Conservation (phyloP, 805 yeast genomes). For the Blastobotrys muscicola region DNA sequence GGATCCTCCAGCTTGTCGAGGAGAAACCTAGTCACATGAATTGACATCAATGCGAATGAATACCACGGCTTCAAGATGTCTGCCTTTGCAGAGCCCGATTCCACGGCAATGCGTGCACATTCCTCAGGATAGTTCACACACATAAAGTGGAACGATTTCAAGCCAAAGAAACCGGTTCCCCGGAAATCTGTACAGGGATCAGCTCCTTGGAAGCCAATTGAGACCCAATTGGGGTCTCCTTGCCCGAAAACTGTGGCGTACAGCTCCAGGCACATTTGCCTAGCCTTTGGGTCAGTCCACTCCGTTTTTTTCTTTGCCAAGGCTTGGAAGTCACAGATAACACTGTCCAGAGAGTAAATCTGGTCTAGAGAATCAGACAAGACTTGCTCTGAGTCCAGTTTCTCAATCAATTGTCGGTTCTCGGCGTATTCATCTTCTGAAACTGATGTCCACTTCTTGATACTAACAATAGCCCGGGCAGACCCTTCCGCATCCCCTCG, state of each 20-base stretch:
- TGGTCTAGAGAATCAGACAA: too few relatives aligned
- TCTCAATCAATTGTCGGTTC: too few relatives aligned
- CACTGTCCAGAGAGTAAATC: too few relatives aligned
- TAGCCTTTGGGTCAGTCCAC: too few relatives aligned
- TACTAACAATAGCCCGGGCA: too few relatives aligned
- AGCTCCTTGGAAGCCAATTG: constrained; percentile 31
- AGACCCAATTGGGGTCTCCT: constrained; percentile 24
- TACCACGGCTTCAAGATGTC: constrained; percentile 22
- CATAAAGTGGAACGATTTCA: constrained; percentile 16
- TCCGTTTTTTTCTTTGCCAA: too few relatives aligned
- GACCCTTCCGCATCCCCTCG: too few relatives aligned
- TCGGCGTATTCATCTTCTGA: too few relatives aligned
- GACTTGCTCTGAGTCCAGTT: too few relatives aligned
- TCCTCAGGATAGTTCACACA: constrained; percentile 13
- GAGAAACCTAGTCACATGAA: constrained; percentile 19
- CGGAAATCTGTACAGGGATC: constrained; percentile 32
- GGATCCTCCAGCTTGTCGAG: constrained; percentile 7
- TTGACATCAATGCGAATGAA: constrained; percentile 27
- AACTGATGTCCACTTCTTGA: too few relatives aligned
- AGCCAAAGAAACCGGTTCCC: constrained; percentile 26
- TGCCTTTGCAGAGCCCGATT: constrained; percentile 19
- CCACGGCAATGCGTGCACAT: constrained; percentile 12
- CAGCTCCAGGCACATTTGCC: too few relatives aligned
- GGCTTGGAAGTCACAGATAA: too few relatives aligned
- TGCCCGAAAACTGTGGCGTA: not conserved